Percentiles rank a stretch among this genome's conserved stretches.
Evolutionary conservation across 208 protist genomes (phyloP).

Genomic region (Naegleria fowleri): DNA sequence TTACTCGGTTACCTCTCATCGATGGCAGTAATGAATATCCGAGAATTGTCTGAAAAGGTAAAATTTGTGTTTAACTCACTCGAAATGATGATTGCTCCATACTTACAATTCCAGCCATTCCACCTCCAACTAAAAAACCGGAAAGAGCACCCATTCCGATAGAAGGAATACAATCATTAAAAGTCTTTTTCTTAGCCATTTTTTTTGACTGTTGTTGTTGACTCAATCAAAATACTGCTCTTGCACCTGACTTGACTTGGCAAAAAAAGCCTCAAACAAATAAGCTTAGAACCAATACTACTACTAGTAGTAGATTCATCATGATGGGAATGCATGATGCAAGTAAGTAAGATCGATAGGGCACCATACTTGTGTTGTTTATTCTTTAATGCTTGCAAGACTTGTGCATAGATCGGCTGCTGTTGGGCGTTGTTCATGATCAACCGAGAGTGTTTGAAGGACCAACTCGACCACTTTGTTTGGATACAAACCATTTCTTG

Average conservation of each 20-base stretch:
- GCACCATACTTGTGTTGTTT: no score
- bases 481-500: background rate
- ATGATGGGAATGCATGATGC: no score
- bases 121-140: slow-evolving; percentile 13
- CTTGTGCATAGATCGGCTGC: background rate
- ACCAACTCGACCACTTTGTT: background rate
- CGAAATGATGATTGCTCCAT: background rate
- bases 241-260: no score
- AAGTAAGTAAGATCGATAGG: no score
- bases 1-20: background rate
- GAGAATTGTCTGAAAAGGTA: background rate
- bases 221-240: background rate
- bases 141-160: background rate
- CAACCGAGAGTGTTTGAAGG: background rate
- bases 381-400: background rate
- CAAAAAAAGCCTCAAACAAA: no score
- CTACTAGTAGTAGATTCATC: no score
- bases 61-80: background rate
- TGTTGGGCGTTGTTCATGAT: background rate
- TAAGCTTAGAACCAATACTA: no score
- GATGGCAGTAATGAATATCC: background rate
- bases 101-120: slow-evolving; percentile 25
- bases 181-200: background rate
- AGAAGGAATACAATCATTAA: background rate
- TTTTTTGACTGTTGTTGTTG: no score